Evolutionary conservation across 495 filamentous ascomycete species (phyloP), one percentile per base, ranked within the genome.

Genomic region (Rostrohypoxylon terebratum): DNA sequence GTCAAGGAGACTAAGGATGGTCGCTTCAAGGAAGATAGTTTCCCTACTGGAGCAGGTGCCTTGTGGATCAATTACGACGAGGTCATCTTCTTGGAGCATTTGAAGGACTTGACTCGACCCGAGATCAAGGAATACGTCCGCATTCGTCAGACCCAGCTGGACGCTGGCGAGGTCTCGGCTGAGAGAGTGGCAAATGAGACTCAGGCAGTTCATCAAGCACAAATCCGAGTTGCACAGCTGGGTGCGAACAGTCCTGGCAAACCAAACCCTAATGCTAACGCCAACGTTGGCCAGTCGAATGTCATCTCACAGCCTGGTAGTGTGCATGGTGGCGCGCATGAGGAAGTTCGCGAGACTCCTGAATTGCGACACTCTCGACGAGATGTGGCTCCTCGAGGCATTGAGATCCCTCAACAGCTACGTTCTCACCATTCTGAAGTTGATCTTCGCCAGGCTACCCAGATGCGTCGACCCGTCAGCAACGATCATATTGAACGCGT

Each of bases 21-120:
- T 4, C 80, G 81, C 0, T 77, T 74, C n/a, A 75, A 83, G 1
- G 69, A 80, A 18, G 85, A 81, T 21, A 85, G 85, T 73, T 87
- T 87, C 54, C 86, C 86, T 0, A 69, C 62, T 16, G 86, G 86
- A 1, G 82, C 86, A 8, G 85, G 85, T 9, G 83, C 80, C 2
- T 72, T 88, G 1, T 88, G 86, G 86, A 85, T 87, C 8, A 76
- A 81, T 1, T 88, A 85, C 69, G 85, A 88, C n/a, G 83, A 87
- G 14, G 82, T 85, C 31, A 80, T 80, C 21, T 82, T 87, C 33
- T 76, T 87, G 10, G 75, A 78, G 2, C 85, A 87, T 25, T 76
- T 88, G 5, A 69, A 72, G n/a, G 36, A 73, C 0, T 76, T 87
- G 1, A 75, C 71, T 5, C 73, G 86, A 3, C 77, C 82, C 7